Base-by-base conservation (phyloP, 768 basidiomycete genomes). In the Holtermanniella nyarrowii region DNA sequence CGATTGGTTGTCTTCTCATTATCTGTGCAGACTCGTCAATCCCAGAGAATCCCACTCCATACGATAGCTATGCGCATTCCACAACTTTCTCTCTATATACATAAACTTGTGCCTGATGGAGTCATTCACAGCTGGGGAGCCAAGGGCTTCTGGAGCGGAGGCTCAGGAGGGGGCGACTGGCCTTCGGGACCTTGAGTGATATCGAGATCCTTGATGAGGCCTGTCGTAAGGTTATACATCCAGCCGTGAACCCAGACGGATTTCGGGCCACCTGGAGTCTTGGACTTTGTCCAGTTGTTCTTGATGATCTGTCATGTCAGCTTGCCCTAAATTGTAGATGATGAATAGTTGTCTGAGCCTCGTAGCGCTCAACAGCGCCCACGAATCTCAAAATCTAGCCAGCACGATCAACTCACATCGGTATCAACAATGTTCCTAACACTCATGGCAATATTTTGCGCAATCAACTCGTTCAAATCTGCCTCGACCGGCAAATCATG, bases 391-490 rank as follows among this genome's bases (percentile, higher is more conserved):
- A 26, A 2, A 4, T 22, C 21, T 11, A 39, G 40, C 18, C 25
- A 21, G n/a, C n/a, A 48, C n/a, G 4, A 26, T 37, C n/a, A 12
- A 43, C 67, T 57, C 54, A 69, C 68, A 48, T 65, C 59, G 44
- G 68, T 69, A 27, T 58, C 50, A 21, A 58, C 53, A 11, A 74
- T 58, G 48, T 73, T 71, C 51, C 51, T 53, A 16, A 75, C 72
- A 49, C 56, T 55, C 44, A 59, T 39, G 50, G 59, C 66, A 44
- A 71, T 62, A 44, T 71, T 71, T 53, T 59, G 64, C 52, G 54
- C 48, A 27, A 69, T 68, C 45, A 71, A 50, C 41, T 66, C 68
- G 43, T 67, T 58, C 13, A 71, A 59, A 42, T 56, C 55, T 14
- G 62, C 53, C 2, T 44, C 63, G 21, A 52, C 58, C 22, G 60